Conservation (phyloP, 441 rosid species). For the Omphalea diandra region DNA sequence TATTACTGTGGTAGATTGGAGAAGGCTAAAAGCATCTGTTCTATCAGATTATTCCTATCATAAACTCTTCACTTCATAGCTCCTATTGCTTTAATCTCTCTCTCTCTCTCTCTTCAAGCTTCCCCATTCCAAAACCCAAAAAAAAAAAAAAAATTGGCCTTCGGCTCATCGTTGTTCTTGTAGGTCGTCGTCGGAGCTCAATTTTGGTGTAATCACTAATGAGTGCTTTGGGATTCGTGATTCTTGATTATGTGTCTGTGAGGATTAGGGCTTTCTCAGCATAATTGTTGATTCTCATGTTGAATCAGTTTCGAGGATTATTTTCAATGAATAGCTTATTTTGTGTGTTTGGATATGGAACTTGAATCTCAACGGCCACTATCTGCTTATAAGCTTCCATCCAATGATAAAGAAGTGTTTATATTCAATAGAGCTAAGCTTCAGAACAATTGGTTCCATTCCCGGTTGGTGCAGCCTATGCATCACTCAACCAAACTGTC, state of each 20-base stretch:
- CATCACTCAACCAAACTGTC: too few relatives aligned
- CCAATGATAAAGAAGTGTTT: constrained; percentile 66
- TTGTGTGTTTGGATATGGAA: constrained; percentile 74
- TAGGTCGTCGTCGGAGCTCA: constrained; percentile 13
- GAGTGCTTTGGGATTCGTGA: constrained; percentile 15
- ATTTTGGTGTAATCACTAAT: constrained; percentile 29
- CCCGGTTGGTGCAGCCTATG: too few relatives aligned
- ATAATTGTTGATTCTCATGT: constrained; percentile 28
- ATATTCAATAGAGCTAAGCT: constrained; percentile 76
- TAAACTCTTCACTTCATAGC: constrained; percentile 51
- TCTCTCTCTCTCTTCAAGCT: constrained; percentile 13
- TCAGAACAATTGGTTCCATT: constrained; percentile 56
- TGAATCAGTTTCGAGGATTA: constrained; percentile 54
- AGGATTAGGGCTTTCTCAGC: constrained; percentile 26
- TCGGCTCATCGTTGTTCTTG: background rate
- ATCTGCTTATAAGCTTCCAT: constrained; percentile 78
- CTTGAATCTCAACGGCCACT: constrained; percentile 82
- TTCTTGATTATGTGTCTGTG: constrained; percentile 31
- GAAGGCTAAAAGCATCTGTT: too few relatives aligned
- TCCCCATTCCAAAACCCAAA: constrained; percentile 2
- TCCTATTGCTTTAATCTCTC: constrained; percentile 28
- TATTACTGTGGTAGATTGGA: too few relatives aligned
- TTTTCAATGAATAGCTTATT: constrained; percentile 77
- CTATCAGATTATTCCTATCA: constrained; percentile 30
- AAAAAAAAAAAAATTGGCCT: background rate